A percentile compares a stretch with the other conserved stretches of the same genome.
Conservation (phyloP, 257 asterid genomes). For the Solanum ossicruentum region DNA sequence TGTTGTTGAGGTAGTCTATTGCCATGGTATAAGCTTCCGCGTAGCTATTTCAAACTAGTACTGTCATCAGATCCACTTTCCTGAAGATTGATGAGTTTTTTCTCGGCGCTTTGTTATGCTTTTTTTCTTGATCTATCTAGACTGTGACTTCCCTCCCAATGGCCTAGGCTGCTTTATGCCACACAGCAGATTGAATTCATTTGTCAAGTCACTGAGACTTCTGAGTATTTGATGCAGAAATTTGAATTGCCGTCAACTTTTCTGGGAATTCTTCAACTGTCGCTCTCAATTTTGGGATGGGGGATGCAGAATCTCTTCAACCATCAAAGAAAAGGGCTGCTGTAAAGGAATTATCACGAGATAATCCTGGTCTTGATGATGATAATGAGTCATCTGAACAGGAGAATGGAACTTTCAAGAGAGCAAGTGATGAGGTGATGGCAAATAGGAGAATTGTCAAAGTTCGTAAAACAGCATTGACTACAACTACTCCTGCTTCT, state of each 20-base stretch:
- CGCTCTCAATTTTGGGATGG: slow-evolving; percentile 34
- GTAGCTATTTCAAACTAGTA: background rate
- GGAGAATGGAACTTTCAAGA: slow-evolving; percentile 72
- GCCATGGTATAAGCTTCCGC: background rate
- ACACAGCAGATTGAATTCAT: background rate
- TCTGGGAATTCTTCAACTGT: background rate
- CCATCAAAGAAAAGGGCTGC: slow-evolving; percentile 90
- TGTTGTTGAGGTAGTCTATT: background rate
- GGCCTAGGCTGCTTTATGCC: background rate
- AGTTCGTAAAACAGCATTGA: slow-evolving; percentile 46
- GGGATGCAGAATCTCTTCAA: slow-evolving; percentile 54
- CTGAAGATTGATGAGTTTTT: background rate
- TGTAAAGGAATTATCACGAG: slow-evolving; percentile 66
- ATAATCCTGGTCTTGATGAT: slow-evolving; percentile 87
- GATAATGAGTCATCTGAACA: slow-evolving; percentile 46
- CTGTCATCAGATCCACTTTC: background rate
- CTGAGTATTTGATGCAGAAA: slow-evolving; percentile 5
- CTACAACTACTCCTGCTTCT: slow-evolving; percentile 36
- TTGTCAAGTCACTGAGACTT: background rate
- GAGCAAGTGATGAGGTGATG: slow-evolving; percentile 79
- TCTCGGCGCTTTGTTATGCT: background rate
- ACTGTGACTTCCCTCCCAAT: background rate
- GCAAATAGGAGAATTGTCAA: slow-evolving; percentile 77
- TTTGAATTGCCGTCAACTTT: background rate
- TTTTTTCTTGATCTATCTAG: background rate